Percentiles rank a stretch among this genome's conserved stretches.
phyloP scores from a whole-genome alignment of 768 basidiomycete genomes.

The Suillus occidentalis region DNA sequence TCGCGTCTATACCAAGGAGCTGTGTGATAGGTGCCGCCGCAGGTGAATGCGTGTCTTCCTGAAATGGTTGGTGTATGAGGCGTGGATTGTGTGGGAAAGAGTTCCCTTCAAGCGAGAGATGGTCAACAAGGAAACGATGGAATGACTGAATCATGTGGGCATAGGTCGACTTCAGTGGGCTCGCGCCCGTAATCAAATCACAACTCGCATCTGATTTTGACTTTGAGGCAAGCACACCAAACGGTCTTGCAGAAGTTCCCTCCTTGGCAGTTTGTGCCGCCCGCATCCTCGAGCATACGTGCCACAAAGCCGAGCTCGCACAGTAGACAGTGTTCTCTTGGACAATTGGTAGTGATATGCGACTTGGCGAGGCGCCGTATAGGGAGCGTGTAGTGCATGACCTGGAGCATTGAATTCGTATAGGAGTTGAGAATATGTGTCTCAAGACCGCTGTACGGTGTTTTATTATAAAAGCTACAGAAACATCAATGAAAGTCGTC shows the following conservation, averaged over 20 bases:
- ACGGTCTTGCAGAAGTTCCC: constrained; percentile 97
- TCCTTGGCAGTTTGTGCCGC: constrained; percentile 91
- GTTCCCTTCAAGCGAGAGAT: constrained; percentile 74
- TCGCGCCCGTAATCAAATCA: constrained; percentile 89
- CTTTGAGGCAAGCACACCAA: constrained; percentile 84
- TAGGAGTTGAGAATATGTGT: constrained; percentile 98
- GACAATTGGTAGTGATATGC: constrained; percentile 87
- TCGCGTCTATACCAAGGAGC: constrained; percentile 77
- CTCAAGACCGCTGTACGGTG: constrained; percentile 87
- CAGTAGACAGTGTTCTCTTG: constrained; percentile 87
- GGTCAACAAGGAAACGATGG: constrained; percentile 91
- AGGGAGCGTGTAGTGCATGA: constrained; percentile 81
- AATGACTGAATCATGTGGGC: constrained; percentile 91
- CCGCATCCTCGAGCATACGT: constrained; percentile 94
- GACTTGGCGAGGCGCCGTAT: constrained; percentile 84
- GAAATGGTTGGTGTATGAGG: constrained; percentile 39
- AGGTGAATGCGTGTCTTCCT: constrained; percentile 29
- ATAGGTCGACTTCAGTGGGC: constrained; percentile 69
- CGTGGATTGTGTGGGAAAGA: constrained; percentile 57
- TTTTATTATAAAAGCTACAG: constrained; percentile 89
- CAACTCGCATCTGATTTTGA: constrained; percentile 84
- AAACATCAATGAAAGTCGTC: neutral
- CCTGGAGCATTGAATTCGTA: constrained; percentile 87
- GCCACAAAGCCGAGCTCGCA: constrained; percentile 95
- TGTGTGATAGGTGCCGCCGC: constrained; percentile 80